Evolutionary conservation across 192 early-diverging fungal species (phyloP).

Genomic region (Neocallimastix lanati): DNA sequence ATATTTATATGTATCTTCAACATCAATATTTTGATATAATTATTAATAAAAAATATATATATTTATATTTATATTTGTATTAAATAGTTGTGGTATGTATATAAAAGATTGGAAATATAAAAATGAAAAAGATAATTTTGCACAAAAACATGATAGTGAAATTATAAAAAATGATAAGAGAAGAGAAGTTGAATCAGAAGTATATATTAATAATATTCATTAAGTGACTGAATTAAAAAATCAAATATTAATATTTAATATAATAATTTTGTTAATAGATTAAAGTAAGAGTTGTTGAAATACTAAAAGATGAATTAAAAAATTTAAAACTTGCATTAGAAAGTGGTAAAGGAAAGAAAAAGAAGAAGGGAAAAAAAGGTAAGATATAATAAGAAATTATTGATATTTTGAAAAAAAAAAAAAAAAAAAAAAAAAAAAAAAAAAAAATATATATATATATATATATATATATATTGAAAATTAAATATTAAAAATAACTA

Average conservation of each 20-base stretch:
- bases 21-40: too few species aligned
- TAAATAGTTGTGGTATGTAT: conserved; percentile 11
- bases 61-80: not conserved
- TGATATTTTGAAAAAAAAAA: too few species aligned
- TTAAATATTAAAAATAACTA: too few species aligned
- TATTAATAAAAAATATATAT: too few species aligned
- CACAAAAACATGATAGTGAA: conserved; percentile 42
- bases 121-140: conserved; percentile 39
- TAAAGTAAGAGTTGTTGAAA: conserved; percentile 33
- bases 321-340: conserved; percentile 27
- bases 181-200: conserved; percentile 36
- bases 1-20: too few species aligned
- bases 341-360: conserved; percentile 3
- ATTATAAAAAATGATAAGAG: conserved; percentile 39
- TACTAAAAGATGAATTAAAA: conserved; percentile 36
- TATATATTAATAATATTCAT: too few species aligned
- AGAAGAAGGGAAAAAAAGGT: conserved; percentile 4
- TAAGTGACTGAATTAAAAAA: too few species aligned
- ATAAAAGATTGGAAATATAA: conserved; percentile 24
- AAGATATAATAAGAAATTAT: too few species aligned
- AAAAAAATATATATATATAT: too few species aligned
- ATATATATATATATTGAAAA: too few species aligned
- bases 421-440: too few species aligned
- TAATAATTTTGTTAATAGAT: conserved; percentile 12
- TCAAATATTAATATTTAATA: too few species aligned